Evolutionary conservation across 805 yeast species (phyloP), one percentile per base, ranked within the genome.

Genomic region (Isabelozyma gotoi): DNA sequence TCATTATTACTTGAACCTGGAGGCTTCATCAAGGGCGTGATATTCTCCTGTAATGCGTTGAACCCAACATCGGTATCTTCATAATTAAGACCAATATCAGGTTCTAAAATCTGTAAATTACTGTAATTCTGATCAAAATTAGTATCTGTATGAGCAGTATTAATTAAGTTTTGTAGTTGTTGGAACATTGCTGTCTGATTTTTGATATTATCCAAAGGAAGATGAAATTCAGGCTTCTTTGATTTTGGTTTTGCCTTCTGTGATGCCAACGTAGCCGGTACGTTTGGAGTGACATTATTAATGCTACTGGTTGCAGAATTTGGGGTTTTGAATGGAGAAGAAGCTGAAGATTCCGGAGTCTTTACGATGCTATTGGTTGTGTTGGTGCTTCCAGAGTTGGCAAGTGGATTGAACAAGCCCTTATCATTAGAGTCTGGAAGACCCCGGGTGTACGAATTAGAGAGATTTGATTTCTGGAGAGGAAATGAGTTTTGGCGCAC

Each of bases 21-120:
- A 0, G 69, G 68, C 32, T 59, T 59, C 64, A 64, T 60, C 5
- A 56, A 50, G 3, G 70, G 71, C 2, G 71, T 66, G 11, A 64
- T 45, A 36, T 53, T 55, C 39, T 42, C 19, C 27, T 40, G 39
- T 47, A 46, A 16, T 31, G 40, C 15, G 15, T 17, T 34, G 19
- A 36, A 38, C 7, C 42, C 45, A 21, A 39, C 39, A 6, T 47
- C 44, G 8, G 42, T 50, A 12, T 36, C 40, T 15, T 37, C 46
- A 32, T 40, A 42, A 19, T 27, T 19, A 17, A 45, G 32, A 14
- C 49, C 52, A n/a, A 49, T 39, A 37, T 52, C 59, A 2, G 57
- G 47, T 44, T 56, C 52, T 40, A 43, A 29, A 32, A 45, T 37
- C 36, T 50, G 36, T 43, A 44, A 43, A 33, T 39, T 49, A 33